Base-by-base conservation (phyloP, 2,329 filamentous ascomycete genomes). In the Xylaria sp. region DNA sequence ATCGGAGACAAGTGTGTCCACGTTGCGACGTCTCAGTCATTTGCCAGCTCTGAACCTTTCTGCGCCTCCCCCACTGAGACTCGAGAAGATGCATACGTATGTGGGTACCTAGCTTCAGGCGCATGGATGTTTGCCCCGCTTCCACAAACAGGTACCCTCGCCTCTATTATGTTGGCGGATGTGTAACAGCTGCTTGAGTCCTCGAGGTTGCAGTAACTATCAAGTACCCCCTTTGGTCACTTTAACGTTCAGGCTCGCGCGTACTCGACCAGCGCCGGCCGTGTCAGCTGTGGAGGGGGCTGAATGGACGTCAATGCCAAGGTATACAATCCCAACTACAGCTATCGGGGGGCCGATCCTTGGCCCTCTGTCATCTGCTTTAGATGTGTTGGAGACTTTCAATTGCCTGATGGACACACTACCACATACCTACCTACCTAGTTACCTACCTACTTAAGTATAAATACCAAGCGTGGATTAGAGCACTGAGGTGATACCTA, bases 301-400 rank as follows among this genome's bases (percentile, higher is more conserved):
- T 61, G 58, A 59, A 56, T 61, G 52, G 48, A 54, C 50, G 43
- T 43, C 19, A 46, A 59, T 48, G 50, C 55, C 56, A 58, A 53
- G 56, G n/a, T 55, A 54, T 55, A 47, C 52, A 47, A 47, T 52
- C 50, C 39, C 13, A 44, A 52, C 48, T 54, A 57, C 39, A 52
- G 49, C 52, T 53, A 16, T 42, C 46, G 20, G 42, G 48, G 47
- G 42, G 48, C 49, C 44, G 44, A 40, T 51, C 40, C 52, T 46
- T 44, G 51, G 49, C 52, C 58, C 21, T 57, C 39, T 52, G 52
- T 46, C 39, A 42, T 24, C 16, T 21, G 41, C 26, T 38, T 48
- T 21, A 20, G 37, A 47, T 39, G 45, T 46, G 48, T 52, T 40
- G 49, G 48, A 53, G 24, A 34, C 3, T 34, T 11, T 34, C 29